Percentiles rank a stretch among this genome's conserved stretches.
phyloP scores from a whole-genome alignment of 441 rosid species.

The Gossypium gossypioides region DNA sequence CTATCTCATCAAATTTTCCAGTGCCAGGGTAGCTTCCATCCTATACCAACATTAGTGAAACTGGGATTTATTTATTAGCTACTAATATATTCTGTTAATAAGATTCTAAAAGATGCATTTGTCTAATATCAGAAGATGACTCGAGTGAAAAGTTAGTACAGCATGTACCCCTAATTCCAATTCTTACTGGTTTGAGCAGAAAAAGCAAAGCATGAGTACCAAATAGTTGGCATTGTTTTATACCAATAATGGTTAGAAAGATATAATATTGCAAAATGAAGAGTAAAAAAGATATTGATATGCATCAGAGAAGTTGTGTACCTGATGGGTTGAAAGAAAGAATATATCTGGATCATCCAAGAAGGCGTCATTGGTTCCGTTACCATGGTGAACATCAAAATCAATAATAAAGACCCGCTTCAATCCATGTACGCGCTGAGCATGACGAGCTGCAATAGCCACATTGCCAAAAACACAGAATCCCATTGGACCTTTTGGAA shows the following conservation, averaged over 20 bases:
- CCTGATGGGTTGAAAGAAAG: conserved; percentile 92
- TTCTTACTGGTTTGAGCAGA: not conserved
- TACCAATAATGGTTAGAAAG: not conserved
- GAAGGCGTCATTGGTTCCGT: conserved; percentile 91
- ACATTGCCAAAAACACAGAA: conserved; percentile 91
- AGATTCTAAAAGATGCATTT: not conserved
- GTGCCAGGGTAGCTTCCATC: conserved; percentile 95
- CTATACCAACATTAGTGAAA: conserved; percentile 24
- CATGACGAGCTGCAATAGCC: conserved; percentile 90
- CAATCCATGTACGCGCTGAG: conserved; percentile 63
- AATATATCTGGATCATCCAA: conserved; percentile 79
- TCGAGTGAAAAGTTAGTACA: not conserved
- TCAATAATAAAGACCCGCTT: conserved; percentile 74
- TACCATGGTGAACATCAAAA: conserved; percentile 97
- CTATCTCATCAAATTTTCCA: conserved; percentile 67
- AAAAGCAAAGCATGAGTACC: not conserved
- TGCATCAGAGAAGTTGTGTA: conserved; percentile 18
- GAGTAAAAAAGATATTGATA: not conserved
- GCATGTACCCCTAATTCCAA: not conserved
- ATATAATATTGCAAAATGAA: not conserved
- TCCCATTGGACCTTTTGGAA: conserved; percentile 95
- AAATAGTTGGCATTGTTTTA: not conserved
- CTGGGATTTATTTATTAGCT: not conserved
- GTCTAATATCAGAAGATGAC: not conserved
- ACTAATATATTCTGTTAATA: not conserved